Conservation (phyloP, 2,329 filamentous ascomycete species). For the Aspergillus sp. region DNA sequence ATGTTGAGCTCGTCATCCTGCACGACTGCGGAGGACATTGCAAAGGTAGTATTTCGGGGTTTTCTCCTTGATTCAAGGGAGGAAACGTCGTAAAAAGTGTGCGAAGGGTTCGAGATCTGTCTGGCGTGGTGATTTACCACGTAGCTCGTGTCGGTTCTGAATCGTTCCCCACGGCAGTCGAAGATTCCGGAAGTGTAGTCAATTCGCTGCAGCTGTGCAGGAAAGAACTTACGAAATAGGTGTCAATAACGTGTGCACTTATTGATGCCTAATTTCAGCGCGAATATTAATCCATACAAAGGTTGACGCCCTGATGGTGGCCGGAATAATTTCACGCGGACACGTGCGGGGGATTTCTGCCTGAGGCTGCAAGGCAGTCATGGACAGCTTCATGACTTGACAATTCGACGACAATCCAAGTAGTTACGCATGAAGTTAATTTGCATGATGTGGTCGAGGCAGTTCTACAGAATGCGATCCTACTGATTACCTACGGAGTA, state of each 20-base stretch:
- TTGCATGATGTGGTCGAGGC: too few species aligned
- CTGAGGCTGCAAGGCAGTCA: constrained; percentile 11
- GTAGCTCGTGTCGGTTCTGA: neutral
- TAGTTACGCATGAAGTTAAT: neutral
- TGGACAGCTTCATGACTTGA: neutral
- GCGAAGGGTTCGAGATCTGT: neutral
- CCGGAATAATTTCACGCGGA: neutral
- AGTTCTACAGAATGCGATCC: too few species aligned
- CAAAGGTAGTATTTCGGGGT: neutral
- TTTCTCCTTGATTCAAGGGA: neutral
- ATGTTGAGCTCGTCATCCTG: constrained; percentile 58
- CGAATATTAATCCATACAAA: too few species aligned
- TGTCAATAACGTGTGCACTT: too few species aligned
- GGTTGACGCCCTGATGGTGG: neutral
- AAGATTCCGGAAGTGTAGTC: constrained; percentile 24
- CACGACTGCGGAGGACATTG: constrained; percentile 32
- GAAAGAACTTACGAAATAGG: neutral
- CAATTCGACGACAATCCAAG: neutral
- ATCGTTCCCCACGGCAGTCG: constrained; percentile 12
- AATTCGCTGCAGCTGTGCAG: neutral
- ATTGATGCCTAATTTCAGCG: too few species aligned
- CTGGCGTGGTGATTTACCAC: neutral
- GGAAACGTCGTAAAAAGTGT: constrained; percentile 2
- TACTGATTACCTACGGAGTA: too few species aligned
- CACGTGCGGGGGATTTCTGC: constrained; percentile 15